These are phyloP conservation scores for Phytophthora hybrid DNA, from an alignment of 352 stramenopile genomes.

Conservation along the genomic window DNA sequence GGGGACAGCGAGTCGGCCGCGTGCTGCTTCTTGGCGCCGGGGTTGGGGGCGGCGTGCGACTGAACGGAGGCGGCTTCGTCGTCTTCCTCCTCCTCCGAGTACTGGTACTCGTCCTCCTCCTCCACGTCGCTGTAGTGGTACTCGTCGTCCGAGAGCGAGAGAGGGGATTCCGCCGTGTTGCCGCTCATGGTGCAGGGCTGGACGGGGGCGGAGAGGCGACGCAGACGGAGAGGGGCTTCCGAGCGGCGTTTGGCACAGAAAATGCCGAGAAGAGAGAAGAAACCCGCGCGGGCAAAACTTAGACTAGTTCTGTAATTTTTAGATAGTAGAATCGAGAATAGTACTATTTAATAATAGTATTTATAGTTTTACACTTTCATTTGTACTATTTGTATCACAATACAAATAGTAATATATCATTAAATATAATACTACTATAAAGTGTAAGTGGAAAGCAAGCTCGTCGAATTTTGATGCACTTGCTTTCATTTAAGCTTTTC, in stretches of 20 bases:
- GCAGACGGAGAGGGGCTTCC: not conserved
- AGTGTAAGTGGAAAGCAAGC: no score
- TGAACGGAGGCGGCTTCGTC: conserved; percentile 38
- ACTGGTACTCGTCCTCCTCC: conserved; percentile 75
- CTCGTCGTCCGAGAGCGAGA: conserved; percentile 79
- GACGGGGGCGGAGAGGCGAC: not conserved
- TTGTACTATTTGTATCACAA: no score
- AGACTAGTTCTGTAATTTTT: not conserved
- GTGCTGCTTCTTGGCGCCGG: conserved; percentile 45
- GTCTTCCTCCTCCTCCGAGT: conserved; percentile 65
- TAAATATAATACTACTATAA: no score
- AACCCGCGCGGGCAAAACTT: not conserved
- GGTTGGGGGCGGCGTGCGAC: conserved; percentile 31
- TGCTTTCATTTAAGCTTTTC: no score
- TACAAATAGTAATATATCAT: no score
- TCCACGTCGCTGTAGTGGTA: conserved; percentile 89
- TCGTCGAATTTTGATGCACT: no score
- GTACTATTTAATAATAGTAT: no score
- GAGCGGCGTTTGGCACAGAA: conserved; percentile 28
- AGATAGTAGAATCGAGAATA: no score
- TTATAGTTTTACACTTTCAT: no score
- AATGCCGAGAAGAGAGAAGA: conserved; percentile 34
- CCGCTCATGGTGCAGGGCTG: conserved; percentile 26
- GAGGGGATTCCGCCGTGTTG: conserved; percentile 22
- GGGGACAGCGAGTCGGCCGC: conserved; percentile 48